Conservation (phyloP, 2,329 filamentous ascomycete species). For the Colletotrichum sp. region DNA sequence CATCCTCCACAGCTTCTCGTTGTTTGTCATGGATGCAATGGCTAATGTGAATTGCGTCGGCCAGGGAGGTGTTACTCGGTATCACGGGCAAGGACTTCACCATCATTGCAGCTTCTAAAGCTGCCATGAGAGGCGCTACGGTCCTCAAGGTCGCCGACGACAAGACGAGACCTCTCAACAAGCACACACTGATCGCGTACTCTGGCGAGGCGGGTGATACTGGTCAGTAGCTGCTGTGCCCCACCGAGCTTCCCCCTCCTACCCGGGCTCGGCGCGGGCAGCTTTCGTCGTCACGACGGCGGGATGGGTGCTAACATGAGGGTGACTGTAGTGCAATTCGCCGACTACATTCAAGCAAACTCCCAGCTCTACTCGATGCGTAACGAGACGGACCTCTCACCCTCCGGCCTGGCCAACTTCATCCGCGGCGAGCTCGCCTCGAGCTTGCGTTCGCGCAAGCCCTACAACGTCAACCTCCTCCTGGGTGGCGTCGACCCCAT, state of each 20-base stretch:
- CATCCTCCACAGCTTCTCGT: background rate
- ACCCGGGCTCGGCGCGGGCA: background rate
- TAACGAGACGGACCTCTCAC: constrained; percentile 90
- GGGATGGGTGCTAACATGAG: constrained; percentile 12
- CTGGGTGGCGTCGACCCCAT: constrained; percentile 93
- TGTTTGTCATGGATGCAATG: constrained; percentile 7
- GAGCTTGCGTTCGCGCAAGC: constrained; percentile 87
- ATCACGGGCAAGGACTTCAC: constrained; percentile 99
- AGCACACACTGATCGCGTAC: constrained; percentile 93
- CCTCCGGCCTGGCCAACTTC: constrained; percentile 88
- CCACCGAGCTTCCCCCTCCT: background rate
- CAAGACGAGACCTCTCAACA: constrained; percentile 92
- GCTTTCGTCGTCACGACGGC: background rate
- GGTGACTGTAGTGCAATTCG: constrained; percentile 80
- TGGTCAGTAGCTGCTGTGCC: constrained; percentile 54
- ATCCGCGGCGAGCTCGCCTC: constrained; percentile 92
- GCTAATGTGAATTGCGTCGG: constrained; percentile 9
- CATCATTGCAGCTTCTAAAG: constrained; percentile 96
- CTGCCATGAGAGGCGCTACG: constrained; percentile 95
- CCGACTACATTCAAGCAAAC: constrained; percentile 99
- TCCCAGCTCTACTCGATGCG: constrained; percentile 98
- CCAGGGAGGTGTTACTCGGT: constrained; percentile 95
- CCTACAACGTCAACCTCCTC: constrained; percentile 96
- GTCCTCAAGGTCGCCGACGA: constrained; percentile 95
- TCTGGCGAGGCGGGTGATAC: constrained; percentile 97